Evolutionary conservation across 2,329 filamentous ascomycete genomes (phyloP).

Genomic region (Scytalidium lignicola): DNA sequence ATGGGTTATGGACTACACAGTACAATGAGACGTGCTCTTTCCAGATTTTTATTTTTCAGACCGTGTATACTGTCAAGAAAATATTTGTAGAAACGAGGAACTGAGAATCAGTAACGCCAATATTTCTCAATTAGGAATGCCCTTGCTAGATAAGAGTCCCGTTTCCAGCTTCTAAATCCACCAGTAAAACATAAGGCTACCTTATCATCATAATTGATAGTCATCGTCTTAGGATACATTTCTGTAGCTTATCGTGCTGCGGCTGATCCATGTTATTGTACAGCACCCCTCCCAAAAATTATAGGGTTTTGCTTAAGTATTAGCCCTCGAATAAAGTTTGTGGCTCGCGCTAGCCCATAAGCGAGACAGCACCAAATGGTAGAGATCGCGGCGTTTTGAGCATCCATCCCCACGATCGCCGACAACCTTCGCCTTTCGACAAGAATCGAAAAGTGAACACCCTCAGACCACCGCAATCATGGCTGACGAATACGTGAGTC

Average conservation of each 20-base stretch:
- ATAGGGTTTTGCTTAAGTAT: not conserved
- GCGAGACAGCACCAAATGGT: not conserved
- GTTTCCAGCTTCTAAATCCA: no score
- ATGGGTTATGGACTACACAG: conserved; percentile 15
- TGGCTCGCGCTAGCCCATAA: not conserved
- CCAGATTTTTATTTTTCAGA: conserved; percentile 8
- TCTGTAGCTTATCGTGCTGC: no score
- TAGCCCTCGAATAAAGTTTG: not conserved
- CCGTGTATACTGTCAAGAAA: no score
- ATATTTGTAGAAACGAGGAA: no score
- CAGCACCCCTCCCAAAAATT: not conserved
- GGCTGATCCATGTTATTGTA: not conserved
- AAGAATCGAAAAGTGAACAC: conserved; percentile 21
- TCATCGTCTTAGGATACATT: no score
- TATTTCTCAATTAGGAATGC: no score
- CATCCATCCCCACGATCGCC: conserved; percentile 10
- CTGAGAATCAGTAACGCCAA: no score
- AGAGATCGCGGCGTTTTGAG: conserved; percentile 1
- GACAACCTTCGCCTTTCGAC: conserved; percentile 23
- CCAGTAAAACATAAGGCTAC: no score
- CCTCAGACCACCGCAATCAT: conserved; percentile 53
- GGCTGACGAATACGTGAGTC: conserved; percentile 78
- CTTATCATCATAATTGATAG: no score
- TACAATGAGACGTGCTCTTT: conserved; percentile 28
- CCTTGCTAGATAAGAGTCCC: no score